Conservation (phyloP, 768 basidiomycete species). For the Suillus plorans region DNA sequence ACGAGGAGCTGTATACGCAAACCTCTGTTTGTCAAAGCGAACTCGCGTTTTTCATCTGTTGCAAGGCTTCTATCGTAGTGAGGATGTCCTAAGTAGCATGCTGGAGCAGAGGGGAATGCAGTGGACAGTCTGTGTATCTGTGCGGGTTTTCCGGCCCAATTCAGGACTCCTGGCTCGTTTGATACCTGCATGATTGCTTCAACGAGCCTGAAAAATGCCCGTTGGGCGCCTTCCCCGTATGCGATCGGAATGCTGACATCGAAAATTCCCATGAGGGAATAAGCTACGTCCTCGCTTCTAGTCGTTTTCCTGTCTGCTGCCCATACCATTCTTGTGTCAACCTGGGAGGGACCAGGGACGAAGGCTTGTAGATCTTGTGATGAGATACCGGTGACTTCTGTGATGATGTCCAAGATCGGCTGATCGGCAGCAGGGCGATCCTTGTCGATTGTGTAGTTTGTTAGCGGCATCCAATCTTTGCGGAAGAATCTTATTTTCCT, state of each 20-base stretch:
- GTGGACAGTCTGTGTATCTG: not conserved
- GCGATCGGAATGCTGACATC: not conserved
- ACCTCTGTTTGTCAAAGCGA: not conserved
- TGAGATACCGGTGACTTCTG: not conserved
- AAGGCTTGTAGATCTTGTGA: not conserved
- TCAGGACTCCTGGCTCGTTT: not conserved
- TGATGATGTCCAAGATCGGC: not conserved
- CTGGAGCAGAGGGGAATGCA: not conserved
- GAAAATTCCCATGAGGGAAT: not conserved
- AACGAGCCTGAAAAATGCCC: not conserved
- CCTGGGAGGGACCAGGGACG: not conserved
- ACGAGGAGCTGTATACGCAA: not conserved
- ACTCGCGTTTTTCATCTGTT: not conserved
- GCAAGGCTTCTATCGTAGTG: not conserved
- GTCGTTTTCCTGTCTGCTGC: not conserved
- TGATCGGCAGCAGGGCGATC: not conserved
- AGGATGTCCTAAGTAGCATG: not conserved
- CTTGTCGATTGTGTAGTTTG: not conserved
- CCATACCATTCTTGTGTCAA: not conserved
- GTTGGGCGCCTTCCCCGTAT: not conserved
- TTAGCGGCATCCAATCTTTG: not conserved
- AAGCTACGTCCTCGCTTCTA: not conserved
- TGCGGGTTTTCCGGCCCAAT: not conserved
- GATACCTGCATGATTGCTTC: not conserved
- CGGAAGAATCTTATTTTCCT: not conserved